Evolutionary conservation across 148 eudicot species (phyloP).

Genomic region (Polygonum aviculare): DNA sequence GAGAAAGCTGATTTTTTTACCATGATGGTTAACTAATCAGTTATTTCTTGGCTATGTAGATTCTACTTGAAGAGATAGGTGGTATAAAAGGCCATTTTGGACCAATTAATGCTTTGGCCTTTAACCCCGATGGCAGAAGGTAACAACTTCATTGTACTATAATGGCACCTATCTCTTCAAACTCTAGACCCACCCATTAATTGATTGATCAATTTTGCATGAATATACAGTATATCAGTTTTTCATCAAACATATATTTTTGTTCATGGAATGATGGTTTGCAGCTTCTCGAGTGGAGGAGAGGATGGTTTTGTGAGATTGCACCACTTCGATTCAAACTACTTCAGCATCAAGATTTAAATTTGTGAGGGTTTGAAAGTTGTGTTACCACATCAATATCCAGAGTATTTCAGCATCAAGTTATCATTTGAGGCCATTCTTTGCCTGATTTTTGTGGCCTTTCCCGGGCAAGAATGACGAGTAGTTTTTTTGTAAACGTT

Average conservation of each 20-base stretch:
- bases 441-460: neutral
- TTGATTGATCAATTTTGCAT: neutral
- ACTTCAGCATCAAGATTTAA: constrained; percentile 63
- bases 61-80: constrained; percentile 75
- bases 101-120: constrained; percentile 93
- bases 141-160: constrained; percentile 12
- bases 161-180: neutral
- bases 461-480: neutral
- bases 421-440: neutral
- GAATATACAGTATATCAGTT: neutral
- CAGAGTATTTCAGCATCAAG: neutral
- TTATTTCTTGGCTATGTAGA: constrained; percentile 23
- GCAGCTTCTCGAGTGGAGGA: constrained; percentile 89
- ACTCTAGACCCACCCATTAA: neutral
- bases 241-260: neutral
- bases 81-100: constrained; percentile 97
- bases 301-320: constrained; percentile 92
- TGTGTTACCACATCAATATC: neutral
- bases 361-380: neutral
- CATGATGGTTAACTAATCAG: neutral
- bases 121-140: constrained; percentile 97
- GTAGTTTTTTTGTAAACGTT: neutral
- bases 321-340: constrained; percentile 78
- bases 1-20: neutral
- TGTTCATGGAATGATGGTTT: neutral